Evolutionary conservation across 1,284 basidiomycete genomes (phyloP).

Genomic region (Tilletiaria anomala): DNA sequence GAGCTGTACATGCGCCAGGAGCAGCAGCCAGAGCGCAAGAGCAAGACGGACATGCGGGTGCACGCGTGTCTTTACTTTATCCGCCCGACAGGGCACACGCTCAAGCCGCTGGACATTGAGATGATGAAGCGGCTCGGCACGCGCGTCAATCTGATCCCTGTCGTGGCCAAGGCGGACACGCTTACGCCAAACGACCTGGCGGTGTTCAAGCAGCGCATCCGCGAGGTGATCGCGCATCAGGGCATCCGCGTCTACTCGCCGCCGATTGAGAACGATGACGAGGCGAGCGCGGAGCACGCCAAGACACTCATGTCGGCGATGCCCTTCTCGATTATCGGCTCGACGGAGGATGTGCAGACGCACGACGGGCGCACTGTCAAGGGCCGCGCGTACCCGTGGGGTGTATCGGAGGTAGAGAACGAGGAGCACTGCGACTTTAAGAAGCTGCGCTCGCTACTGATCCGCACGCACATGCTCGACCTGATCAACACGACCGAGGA

Average conservation of each 20-base stretch:
- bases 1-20: slow-evolving; percentile 99
- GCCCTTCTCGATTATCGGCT: slow-evolving; percentile 97
- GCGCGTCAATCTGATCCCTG: slow-evolving; percentile 92
- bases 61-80: slow-evolving; percentile 98
- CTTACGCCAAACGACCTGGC: slow-evolving; percentile 82
- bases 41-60: slow-evolving; percentile 88
- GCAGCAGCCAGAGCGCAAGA: slow-evolving; percentile 82
- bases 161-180: slow-evolving; percentile 91
- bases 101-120: slow-evolving; percentile 97
- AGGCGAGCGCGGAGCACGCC: slow-evolving; percentile 72
- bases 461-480: slow-evolving; percentile 98
- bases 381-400: slow-evolving; percentile 98
- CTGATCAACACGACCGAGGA: slow-evolving; percentile 92
- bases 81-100: slow-evolving; percentile 84
- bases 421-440: slow-evolving; percentile 99
- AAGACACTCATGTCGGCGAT: slow-evolving; percentile 66
- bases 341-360: slow-evolving; percentile 83
- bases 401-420: slow-evolving; percentile 97
- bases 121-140: slow-evolving; percentile 96
- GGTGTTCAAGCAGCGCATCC: slow-evolving; percentile 78
- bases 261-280: slow-evolving; percentile 80
- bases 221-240: slow-evolving; percentile 77
- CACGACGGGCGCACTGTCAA: slow-evolving; percentile 83
- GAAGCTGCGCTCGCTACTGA: slow-evolving; percentile 85
- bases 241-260: slow-evolving; percentile 90